Base-by-base conservation (phyloP, 768 basidiomycete species). In the Gloeophyllum trabeum region DNA sequence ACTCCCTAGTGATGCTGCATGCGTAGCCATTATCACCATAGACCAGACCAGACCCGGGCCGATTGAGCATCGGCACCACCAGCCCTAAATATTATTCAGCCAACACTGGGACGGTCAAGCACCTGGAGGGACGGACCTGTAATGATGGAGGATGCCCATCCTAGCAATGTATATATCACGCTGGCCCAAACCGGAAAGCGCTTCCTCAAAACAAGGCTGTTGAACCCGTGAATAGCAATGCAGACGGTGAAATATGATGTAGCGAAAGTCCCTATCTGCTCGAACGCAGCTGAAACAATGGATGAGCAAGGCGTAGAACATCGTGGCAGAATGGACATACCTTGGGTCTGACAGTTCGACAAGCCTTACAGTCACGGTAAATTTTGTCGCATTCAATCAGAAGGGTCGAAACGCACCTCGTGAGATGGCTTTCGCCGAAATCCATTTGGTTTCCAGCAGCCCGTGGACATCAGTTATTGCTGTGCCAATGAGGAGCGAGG, bases 171-270 rank as follows among this genome's bases (percentile, higher is more conserved):
- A 6, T 62, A 56, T 3, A 56, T 54, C 2, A 59, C 54, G 45
- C 69, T 75, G 23, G 74, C 59, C 56, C 74, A 63, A 12, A 57
- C 51, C 5, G 75, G 70, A 46, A 76, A 74, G 25, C 69, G 69
- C 46, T 64, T 63, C 35, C 66, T 67, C 42, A 86, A 60, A 12
- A 79, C 75, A 28, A 86, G 63, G 13, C 81, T 75, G 48, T 65
- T 71, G 63, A 84, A 81, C 0, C 77, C 75, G 55, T 87, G 83
- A 6, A 82, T 50, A 1, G 77, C 76, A 48, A 82, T 78, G 4
- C 69, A 65, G 6, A 70, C 65, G 2, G 73, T 79, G 56, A 85
- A 88, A 60, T 72, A 83, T 14, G 74, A 75, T 13, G 66, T 69
- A 2, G 73, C 63, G 56, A 75, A 72, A 48, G 76, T 71, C 19